Base-by-base conservation (phyloP, 2,329 filamentous ascomycete genomes). In the Diplodia mutila region DNA sequence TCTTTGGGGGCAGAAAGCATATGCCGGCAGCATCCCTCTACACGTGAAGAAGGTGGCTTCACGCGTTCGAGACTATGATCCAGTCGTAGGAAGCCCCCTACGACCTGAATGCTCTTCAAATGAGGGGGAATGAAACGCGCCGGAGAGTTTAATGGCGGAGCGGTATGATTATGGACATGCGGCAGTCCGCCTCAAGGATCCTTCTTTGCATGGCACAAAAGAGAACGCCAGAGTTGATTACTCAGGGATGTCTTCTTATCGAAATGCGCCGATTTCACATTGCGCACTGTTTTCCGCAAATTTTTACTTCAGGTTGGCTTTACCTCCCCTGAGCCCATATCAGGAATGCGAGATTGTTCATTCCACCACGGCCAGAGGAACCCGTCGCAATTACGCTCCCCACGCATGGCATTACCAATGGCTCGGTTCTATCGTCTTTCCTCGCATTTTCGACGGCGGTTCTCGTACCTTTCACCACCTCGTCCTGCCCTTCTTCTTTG, bases 341-440 rank as follows among this genome's bases (percentile, higher is more conserved):
- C 51, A n/a, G 23, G 27, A 37, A 54, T 12, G 27, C 18, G 18
- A 25, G 21, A n/a, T 8, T 49, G 4, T 23, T 32, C 27, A 63
- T 63, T 51, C 34, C n/a, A 86, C 78, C 57, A 80, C 70, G 32
- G 78, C 78, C 54, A 81, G 70, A 83, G 67, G 67, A 82, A 81
- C 9, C 82, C 82, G 75, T 84, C 80, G 70, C 84, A 82, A 52
- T 73, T 78, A 76, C 84, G 84, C 69, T 81, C 80, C 1, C 79
- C 79, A 11, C 82, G 2, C 78, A 81, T 75, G 84, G 82, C 68
- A 84, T 46, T 21, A 84, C 76, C 11, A 78, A 75, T 1, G 75
- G 76, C 48, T 83, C 81, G 9, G 84, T 72, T 37, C 81, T 76
- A 3, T 75, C 70, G 74, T 82, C 79, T 68, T 71, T 77, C 9